These are phyloP conservation scores for Komagataella pseudopastoris DNA, from an alignment of 805 yeast species.

Conservation along the genomic window DNA sequence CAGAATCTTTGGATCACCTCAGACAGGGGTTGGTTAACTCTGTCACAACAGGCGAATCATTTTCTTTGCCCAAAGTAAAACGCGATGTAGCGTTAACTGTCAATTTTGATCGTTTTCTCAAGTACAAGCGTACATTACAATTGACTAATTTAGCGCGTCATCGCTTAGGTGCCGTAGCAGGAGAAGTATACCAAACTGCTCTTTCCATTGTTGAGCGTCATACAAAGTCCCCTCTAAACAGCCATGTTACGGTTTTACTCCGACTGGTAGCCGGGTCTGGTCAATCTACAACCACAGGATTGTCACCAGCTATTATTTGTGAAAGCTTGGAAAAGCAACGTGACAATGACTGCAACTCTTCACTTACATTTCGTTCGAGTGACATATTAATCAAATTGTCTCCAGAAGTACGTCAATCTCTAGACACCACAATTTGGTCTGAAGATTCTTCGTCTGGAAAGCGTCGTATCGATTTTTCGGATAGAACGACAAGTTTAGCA, in stretches of 20 bases:
- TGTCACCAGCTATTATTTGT: conserved; percentile 12
- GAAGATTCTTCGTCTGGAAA: background rate
- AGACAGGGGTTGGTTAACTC: background rate
- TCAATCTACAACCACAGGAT: conserved; percentile 15
- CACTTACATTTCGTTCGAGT: conserved; percentile 4
- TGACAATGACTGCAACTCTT: conserved; percentile 11
- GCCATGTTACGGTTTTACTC: background rate
- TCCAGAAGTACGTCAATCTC: background rate
- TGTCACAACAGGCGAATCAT: background rate
- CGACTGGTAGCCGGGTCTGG: conserved; percentile 7
- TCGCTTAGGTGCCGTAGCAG: conserved; percentile 55
- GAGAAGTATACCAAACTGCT: conserved; percentile 47
- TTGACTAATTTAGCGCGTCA: conserved; percentile 50
- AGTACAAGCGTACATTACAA: conserved; percentile 50
- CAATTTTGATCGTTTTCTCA: conserved; percentile 53
- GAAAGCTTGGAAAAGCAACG: background rate
- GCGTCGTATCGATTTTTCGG: background rate
- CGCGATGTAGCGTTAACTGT: conserved; percentile 40
- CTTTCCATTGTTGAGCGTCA: conserved; percentile 44
- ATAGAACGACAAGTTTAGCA: background rate
- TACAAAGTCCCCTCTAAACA: conserved; percentile 22
- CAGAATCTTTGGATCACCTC: background rate
- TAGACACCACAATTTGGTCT: background rate
- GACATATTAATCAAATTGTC: background rate
- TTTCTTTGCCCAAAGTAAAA: conserved; percentile 25